Evolutionary conservation across 225 moss, liverwort and hornwort species (phyloP), one percentile per base, ranked within the genome.

Genomic region (Thuidium tamariscinum): DNA sequence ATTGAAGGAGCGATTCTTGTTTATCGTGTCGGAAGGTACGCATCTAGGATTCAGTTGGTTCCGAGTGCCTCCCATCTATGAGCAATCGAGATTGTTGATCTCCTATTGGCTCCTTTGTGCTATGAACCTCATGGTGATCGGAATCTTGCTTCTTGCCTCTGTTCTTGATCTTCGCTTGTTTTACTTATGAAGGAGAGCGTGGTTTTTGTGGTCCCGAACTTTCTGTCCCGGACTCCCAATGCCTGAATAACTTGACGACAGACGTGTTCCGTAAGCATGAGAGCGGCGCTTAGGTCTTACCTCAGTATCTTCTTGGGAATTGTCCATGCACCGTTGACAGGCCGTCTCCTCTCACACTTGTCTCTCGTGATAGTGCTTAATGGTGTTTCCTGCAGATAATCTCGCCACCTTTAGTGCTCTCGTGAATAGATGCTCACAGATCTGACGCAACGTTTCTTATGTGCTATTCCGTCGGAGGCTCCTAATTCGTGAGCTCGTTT

Each of bases 101-200:
- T 57, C 37, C 72, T 66, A 7, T 13, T 42, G 44, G 7, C 76
- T 26, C 52, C 23, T 56, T 37, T 37, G 56, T 55, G 41, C 25
- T 32, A 39, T 63, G 67, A 59, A 52, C 77, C 23, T 76, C 10
- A 11, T 12, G 51, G 84, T 49, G 61, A 48, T 34, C 20, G 41
- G 84, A 86, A 84, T 92, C 86, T 90, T 90, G 84, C 60, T 88
- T 90, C 92, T 90, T 90, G 87, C 56, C 36, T 55, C 49, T 84
- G 8, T 92, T 92, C 90, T 92, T 92, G 92, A 48, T 84, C 30
- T 59, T 67, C 39, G 41, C 46, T 69, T 80, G 41, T 26, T 14
- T 5, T 48, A n/a, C 49, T 26, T 46, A 12, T 16, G n/a, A 32
- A 19, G 32, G 34, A 80, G 54, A 37, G 41, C 5, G 18, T n/a